Evolutionary conservation across 2,329 filamentous ascomycete genomes (phyloP).

Genomic region (Ophiocordyceps unilateralis): DNA sequence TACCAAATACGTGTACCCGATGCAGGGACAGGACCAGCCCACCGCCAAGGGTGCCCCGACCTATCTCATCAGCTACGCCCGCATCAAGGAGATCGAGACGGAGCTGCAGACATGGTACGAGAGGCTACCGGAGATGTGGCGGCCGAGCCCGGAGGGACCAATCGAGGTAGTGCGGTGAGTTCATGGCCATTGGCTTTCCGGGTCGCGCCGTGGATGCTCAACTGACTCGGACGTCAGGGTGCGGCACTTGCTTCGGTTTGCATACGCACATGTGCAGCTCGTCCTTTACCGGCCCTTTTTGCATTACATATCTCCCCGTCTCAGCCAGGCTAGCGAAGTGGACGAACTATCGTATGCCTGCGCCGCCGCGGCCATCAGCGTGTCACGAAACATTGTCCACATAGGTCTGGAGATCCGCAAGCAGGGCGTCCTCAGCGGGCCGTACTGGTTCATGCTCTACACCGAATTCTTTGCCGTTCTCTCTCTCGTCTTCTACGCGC

Average conservation of each 20-base stretch:
- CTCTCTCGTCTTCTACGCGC: slow-evolving; percentile 61
- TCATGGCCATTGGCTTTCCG: background rate
- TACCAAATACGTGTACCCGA: slow-evolving; percentile 47
- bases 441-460: slow-evolving; percentile 78
- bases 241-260: slow-evolving; percentile 62
- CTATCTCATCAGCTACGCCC: slow-evolving; percentile 45
- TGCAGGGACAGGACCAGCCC: slow-evolving; percentile 37
- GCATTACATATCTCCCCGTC: slow-evolving; percentile 58
- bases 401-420: slow-evolving; percentile 65
- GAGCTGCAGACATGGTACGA: slow-evolving; percentile 48
- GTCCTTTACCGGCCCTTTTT: slow-evolving; percentile 70
- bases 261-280: slow-evolving; percentile 71
- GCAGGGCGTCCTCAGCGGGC: slow-evolving; percentile 57
- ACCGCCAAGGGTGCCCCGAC: slow-evolving; percentile 26
- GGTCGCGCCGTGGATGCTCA: background rate
- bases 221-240: slow-evolving; percentile 21
- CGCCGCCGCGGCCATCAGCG: slow-evolving; percentile 40
- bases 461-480: slow-evolving; percentile 70
- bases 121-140: slow-evolving; percentile 55
- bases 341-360: slow-evolving; percentile 68
- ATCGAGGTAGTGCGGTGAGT: slow-evolving; percentile 60
- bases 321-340: slow-evolving; percentile 36
- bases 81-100: slow-evolving; percentile 46
- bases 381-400: slow-evolving; percentile 60
- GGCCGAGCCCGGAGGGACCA: slow-evolving; percentile 60